phyloP scores from a whole-genome alignment of 306 rosid genomes.

The Begonia fuchsioides region DNA sequence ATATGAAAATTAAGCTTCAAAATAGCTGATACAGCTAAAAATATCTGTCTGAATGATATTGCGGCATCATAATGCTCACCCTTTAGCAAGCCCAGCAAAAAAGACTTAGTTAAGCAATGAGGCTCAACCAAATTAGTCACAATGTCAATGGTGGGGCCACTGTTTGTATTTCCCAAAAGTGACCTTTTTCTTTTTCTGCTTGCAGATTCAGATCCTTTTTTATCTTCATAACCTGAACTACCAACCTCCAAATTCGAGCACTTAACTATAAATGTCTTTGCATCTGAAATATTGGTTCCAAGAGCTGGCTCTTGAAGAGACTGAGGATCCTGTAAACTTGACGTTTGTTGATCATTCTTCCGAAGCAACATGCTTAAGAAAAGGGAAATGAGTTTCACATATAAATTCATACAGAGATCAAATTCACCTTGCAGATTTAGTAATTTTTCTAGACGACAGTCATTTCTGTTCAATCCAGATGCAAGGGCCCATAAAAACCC shows the following conservation, averaged over 20 bases:
- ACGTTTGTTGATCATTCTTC: constrained; percentile 18
- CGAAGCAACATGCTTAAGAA: constrained; percentile 31
- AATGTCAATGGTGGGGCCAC: constrained; percentile 30
- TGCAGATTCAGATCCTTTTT: constrained; percentile 16
- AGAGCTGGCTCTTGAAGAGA: constrained; percentile 14
- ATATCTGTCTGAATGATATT: constrained; percentile 55
- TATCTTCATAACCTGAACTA: constrained; percentile 9
- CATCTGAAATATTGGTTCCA: constrained; percentile 9
- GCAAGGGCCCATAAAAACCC: constrained; percentile 69
- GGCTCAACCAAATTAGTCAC: constrained; percentile 29
- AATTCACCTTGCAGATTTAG: constrained; percentile 29
- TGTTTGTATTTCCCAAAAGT: constrained; percentile 19
- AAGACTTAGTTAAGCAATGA: constrained; percentile 31
- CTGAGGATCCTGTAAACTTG: constrained; percentile 22
- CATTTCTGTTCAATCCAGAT: constrained; percentile 23
- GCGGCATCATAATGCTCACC: constrained; percentile 48
- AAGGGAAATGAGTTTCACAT: constrained; percentile 26
- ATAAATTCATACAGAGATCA: constrained; percentile 28
- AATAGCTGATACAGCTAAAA: constrained; percentile 53
- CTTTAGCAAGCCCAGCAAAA: constrained; percentile 48
- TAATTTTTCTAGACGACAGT: constrained; percentile 18
- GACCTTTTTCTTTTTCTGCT: constrained; percentile 14
- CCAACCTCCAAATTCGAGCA: constrained; percentile 14
- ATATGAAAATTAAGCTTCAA: constrained; percentile 45
- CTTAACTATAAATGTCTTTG: constrained; percentile 10